phyloP scores from a whole-genome alignment of 345 rosid species.

The Capsella bursapastoris region DNA sequence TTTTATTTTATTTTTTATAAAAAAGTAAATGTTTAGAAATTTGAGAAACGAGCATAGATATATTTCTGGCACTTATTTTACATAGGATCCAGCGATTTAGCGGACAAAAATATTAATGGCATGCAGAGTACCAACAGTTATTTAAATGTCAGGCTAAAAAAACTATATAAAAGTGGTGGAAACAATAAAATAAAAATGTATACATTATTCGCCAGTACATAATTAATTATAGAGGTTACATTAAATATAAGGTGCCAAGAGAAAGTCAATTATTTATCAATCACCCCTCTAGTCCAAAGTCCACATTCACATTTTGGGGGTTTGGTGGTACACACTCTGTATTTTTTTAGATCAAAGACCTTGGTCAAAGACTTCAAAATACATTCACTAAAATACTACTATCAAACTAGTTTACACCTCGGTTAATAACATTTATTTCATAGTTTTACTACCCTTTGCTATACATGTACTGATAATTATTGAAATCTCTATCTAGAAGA shows the following conservation, averaged over 20 bases:
- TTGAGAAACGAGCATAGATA: neutral
- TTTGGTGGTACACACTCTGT: slow-evolving; percentile 16
- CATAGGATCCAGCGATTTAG: slow-evolving; percentile 43
- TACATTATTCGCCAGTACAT: neutral
- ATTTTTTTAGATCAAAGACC: slow-evolving; percentile 23
- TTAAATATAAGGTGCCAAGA: slow-evolving; percentile 25
- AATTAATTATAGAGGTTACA: neutral
- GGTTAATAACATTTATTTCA: neutral
- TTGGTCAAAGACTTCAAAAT: slow-evolving; percentile 12
- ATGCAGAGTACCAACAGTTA: slow-evolving; percentile 5
- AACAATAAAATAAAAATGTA: neutral
- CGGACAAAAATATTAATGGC: slow-evolving; percentile 23
- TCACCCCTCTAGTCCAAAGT: slow-evolving; percentile 25
- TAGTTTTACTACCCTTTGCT: neutral
- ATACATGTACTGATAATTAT: neutral
- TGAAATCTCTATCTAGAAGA: neutral
- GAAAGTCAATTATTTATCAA: slow-evolving; percentile 33
- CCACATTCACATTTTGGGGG: slow-evolving; percentile 41
- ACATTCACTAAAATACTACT: neutral
- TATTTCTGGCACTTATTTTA: slow-evolving; percentile 24
- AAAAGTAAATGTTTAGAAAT: neutral
- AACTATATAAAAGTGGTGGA: neutral
- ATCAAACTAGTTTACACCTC: neutral
- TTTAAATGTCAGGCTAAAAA: slow-evolving; percentile 2
- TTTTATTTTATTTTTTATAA: neutral